Evolutionary conservation across 2,329 filamentous ascomycete genomes (phyloP), one percentile per base, ranked within the genome.

Genomic region (Mollisiaceae sp.): DNA sequence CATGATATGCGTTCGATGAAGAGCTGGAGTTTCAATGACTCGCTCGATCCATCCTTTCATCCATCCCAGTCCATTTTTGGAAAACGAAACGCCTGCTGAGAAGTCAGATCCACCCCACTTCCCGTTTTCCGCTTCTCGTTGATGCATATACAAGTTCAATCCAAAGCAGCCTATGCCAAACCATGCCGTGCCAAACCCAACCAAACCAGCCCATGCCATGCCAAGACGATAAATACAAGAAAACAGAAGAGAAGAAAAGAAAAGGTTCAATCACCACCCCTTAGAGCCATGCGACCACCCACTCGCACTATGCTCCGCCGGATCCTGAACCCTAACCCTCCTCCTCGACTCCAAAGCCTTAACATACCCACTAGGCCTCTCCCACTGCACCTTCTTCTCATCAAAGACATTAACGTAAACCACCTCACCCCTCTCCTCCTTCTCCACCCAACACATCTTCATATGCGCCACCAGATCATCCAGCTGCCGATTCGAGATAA

Each of bases 391-490:
- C 41, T 38, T 50, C 41, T 47, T 35, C 41, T 36, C 22, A 22
- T 60, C 41, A 22, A n/a, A 60, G 20, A 36, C 41, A 50, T 60
- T 60, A 4, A 50, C 41, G 35, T 50, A 60, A 2, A 15, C 20
- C 4, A 60, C 18, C 27, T 38, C 43, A 8, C 58, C 43, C 5
- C 41, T 20, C 0, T 2, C 15, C 36, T 56, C 22, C 15, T 32
- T 50, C 58, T 60, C 58, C 1, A 35, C 24, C 58, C 58, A 60
- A 1, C 12, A 50, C 1, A 50, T 60, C 58, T 60, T 60, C 58
- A 60, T 60, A 20, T 60, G 58, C 4, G 4, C 52, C 4, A 35
- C 22, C 4, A 56, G 9, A 4, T 56, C 27, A 2, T 36, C 52
- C 18, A 56, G 9, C n/a, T 56, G 27, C 11, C 35, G 36, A 18